Evolutionary conservation across 495 filamentous ascomycete genomes (phyloP).

Genomic region (Xylaria sp.): DNA sequence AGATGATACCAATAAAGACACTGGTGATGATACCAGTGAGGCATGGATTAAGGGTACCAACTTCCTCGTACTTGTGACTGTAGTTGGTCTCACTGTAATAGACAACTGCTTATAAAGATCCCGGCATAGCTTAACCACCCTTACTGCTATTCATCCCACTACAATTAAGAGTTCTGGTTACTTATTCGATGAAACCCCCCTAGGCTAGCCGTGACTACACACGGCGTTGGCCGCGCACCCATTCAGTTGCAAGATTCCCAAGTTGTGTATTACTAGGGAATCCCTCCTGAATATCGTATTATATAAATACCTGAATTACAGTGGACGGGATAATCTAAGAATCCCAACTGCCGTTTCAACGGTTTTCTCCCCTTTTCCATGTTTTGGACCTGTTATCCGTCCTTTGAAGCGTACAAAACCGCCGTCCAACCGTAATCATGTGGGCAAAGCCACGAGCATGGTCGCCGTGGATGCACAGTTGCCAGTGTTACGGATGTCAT

Average conservation of each 20-base stretch:
- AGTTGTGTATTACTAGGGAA: too few relatives aligned
- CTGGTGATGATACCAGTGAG: slow-evolving; percentile 6
- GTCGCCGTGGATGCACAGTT: too few relatives aligned
- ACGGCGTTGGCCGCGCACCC: not conserved
- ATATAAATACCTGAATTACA: too few relatives aligned
- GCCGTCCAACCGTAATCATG: too few relatives aligned
- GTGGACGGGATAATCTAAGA: too few relatives aligned
- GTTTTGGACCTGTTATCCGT: too few relatives aligned
- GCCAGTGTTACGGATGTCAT: too few relatives aligned
- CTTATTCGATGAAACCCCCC: not conserved
- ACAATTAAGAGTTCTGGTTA: slow-evolving; percentile 3
- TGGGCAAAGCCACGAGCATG: too few relatives aligned
- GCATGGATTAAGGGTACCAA: slow-evolving; percentile 8
- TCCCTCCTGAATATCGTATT: too few relatives aligned
- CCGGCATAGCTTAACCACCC: not conserved
- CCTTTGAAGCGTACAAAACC: too few relatives aligned
- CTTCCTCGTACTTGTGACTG: slow-evolving; percentile 3
- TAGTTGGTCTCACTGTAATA: slow-evolving; percentile 1
- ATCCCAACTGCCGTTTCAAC: too few relatives aligned
- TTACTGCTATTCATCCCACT: not conserved
- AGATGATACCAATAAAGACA: slow-evolving; percentile 3
- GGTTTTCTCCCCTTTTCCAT: too few relatives aligned
- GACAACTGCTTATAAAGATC: not conserved
- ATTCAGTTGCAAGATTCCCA: not conserved
- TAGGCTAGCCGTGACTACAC: slow-evolving; percentile 9